These are phyloP conservation scores for Zea mays DNA, from an alignment of 176 grass and related monocot species.

Conservation along the genomic window Zm-B73-REFERENCE-NAM-5.0 NC_050099.1:176889001-176889500, in stretches of 20 bases:
- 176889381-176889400: neutral
- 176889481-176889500: no score
- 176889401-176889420: no score
- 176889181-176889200: constrained; percentile 88
- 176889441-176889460: no score
- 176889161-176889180: constrained; percentile 90
- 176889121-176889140: no score
- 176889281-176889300: constrained; percentile 54
- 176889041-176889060: constrained; percentile 54
- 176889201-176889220: constrained; percentile 79
- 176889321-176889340: neutral
- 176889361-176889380: neutral
- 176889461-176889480: neutral
- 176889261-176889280: constrained; percentile 57
- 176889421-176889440: no score
- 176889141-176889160: no score
- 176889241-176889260: constrained; percentile 76
- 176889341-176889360: neutral
- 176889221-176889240: constrained; percentile 54
- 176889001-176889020: constrained; percentile 57
- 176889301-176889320: constrained; percentile 61
- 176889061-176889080: no score
- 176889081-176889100: no score
- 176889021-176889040: constrained; percentile 67
- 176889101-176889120: no score